These are phyloP conservation scores for Epichloe brachyelytri DNA, from an alignment of 2,329 filamentous ascomycete genomes.

Conservation along the genomic window DNA sequence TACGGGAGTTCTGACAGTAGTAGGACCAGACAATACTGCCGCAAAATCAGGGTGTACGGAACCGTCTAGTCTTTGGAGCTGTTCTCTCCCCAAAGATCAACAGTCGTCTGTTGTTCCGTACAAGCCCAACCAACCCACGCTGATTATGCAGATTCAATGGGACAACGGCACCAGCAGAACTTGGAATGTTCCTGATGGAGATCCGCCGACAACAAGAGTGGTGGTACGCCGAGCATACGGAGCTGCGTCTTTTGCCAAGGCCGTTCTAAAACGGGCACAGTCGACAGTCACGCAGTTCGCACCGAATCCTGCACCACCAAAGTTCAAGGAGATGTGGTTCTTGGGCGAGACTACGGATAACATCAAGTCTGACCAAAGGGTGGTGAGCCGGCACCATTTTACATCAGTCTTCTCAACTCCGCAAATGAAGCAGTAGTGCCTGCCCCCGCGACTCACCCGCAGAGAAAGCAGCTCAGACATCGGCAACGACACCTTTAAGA, in stretches of 20 bases:
- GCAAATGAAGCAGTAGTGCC: conserved; percentile 20
- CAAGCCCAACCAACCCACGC: conserved; percentile 57
- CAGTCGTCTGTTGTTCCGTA: conserved; percentile 52
- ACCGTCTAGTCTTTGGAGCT: conserved; percentile 73
- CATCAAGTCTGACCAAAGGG: conserved; percentile 49
- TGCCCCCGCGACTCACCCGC: conserved; percentile 12
- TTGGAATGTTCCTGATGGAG: conserved; percentile 34
- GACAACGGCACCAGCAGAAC: conserved; percentile 43
- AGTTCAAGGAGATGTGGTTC: conserved; percentile 62
- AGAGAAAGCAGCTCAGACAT: conserved; percentile 9
- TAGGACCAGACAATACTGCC: conserved; percentile 54
- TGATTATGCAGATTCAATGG: conserved; percentile 67
- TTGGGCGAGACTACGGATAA: conserved; percentile 77
- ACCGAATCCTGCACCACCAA: conserved; percentile 44
- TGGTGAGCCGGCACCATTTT: conserved; percentile 82
- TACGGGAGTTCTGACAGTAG: conserved; percentile 68
- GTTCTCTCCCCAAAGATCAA: conserved; percentile 66
- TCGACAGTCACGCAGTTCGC: conserved; percentile 21
- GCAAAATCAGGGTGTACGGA: conserved; percentile 57
- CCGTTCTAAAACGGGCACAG: conserved; percentile 10
- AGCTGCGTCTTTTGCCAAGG: conserved; percentile 13
- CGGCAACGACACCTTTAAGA: conserved; percentile 15
- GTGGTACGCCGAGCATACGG: conserved; percentile 15
- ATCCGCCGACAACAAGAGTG: conserved; percentile 15
- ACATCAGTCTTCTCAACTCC: conserved; percentile 56